Evolutionary conservation across 1,284 basidiomycete species (phyloP), one percentile per base, ranked within the genome.

Genomic region (Apiotrichum veenhuisii): DNA sequence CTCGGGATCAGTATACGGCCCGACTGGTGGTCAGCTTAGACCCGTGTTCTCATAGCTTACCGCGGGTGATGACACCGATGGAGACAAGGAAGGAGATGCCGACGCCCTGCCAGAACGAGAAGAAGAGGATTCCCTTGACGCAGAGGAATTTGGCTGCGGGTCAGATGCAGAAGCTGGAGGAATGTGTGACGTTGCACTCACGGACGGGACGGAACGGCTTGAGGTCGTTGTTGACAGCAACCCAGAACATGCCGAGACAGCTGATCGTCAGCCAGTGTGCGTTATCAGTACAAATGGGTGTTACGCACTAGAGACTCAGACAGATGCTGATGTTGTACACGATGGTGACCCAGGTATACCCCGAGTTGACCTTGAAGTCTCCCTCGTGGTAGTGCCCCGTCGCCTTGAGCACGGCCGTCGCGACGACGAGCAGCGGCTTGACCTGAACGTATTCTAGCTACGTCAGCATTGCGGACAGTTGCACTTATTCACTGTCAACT

Each of bases 41-140:
- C 3, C 43, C 34, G 25, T 3, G 15, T 14, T 9, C 2, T 18
- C 8, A 4, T 2, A 37, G 25, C 76, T 57, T 47, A 79, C 79
- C 84, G 49, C 82, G 82, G 34, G 79, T 85, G 72, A 98, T 89
- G 44, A 82, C 80, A 2, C 87, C 84, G 0, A 87, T 81, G 1
- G 92, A 87, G 41, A 97, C 95, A 22, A 98, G 83, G 66, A 92
- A 84, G 27, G 92, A 94, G 52, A 98, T 85, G 44, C 75, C 83
- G 44, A 97, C 84, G 17, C 87, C 85, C 73, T 98, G 95, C 95
- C 95, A 99, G 80, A 98, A 99, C 0, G 89, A 94, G 77, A 96
- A 95, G 81, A 98, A 97, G 43, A 98, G 82, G 64, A 98, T 94
- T 48, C 92, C 93, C 74, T 98, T 98, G 68, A 98, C 91, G 73